Evolutionary conservation across 176 grass and related monocot genomes (phyloP), one percentile per base, ranked within the genome.

Genomic region (Themeda triandra): DNA sequence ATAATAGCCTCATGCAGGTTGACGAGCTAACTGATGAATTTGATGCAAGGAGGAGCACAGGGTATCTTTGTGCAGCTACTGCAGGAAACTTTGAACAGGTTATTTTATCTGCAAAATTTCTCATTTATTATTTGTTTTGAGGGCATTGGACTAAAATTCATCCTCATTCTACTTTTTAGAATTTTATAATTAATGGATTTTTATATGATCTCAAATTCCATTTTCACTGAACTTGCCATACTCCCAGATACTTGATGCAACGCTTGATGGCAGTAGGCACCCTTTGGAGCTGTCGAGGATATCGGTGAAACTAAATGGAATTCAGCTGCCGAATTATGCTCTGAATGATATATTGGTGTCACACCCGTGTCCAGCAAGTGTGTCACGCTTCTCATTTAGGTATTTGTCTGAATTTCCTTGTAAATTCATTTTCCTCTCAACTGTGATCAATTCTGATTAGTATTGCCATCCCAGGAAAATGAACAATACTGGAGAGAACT

Each of bases 331-430:
- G 21, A 90, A 80, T 78, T 95, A 80, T 90, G 96, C 96, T 71
- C 68, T 98, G 63, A 98, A 98, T 83, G 96, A 98, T 87, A 90
- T 95, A 77, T 84, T 98, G 64, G 84, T 98, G 64, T 92, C 91
- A 40, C 93, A 98, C 83, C 91, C 96, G 28, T 98, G 89, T 86
- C 96, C 96, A 17, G 93, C 96, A 88, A 90, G 73, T 75, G 96
- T 98, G 15, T 95, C 96, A 8, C 96, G 96, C 62, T 98, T 98
- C 85, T 98, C 96, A 84, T 95, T 98, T 80, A 92, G 96, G 96
- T 95, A 83, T 30, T n/a, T 51, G n/a, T 81, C 53, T 46, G 10
- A 81, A 27, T 11, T 84, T 66, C 69, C 69, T 30, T 13, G 23
- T 62, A 59, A 86, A 41, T 31, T 70, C 10, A 11, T 64, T 30